Evolutionary conservation across 768 basidiomycete species (phyloP).

Genomic region (Infundibulicybe gibba): DNA sequence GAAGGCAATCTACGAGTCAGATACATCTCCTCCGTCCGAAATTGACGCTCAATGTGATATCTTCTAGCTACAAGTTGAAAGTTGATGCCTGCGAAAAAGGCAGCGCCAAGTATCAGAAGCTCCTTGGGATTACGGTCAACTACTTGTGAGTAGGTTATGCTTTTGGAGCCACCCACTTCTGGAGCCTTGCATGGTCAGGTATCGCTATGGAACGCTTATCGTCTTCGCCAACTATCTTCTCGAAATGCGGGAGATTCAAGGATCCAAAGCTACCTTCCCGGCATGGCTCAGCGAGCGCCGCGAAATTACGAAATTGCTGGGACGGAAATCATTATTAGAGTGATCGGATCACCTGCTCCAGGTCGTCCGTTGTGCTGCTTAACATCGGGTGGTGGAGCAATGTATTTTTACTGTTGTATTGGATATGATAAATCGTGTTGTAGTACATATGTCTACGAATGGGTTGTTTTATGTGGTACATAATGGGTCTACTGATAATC

Average conservation of each 20-base stretch:
- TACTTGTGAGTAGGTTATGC: conserved; percentile 58
- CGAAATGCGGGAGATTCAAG: conserved; percentile 46
- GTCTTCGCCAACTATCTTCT: conserved; percentile 95
- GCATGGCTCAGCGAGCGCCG: conserved; percentile 80
- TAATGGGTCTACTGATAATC: too few relatives aligned
- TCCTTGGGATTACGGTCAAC: conserved; percentile 78
- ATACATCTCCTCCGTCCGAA: conserved; percentile 3
- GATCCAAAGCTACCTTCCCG: conserved; percentile 56
- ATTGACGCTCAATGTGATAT: conserved; percentile 1
- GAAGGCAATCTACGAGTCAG: conserved; percentile 92
- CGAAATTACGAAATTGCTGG: conserved; percentile 77
- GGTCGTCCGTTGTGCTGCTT: not conserved
- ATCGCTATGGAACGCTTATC: conserved; percentile 88
- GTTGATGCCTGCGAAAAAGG: conserved; percentile 79
- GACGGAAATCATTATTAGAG: conserved; percentile 68
- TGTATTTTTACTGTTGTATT: not conserved
- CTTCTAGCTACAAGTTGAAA: conserved; percentile 82
- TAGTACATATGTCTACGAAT: too few relatives aligned
- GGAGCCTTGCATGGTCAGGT: conserved; percentile 35
- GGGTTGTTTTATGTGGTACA: too few relatives aligned
- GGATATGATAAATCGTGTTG: too few relatives aligned
- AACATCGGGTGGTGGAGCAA: not conserved
- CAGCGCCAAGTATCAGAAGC: conserved; percentile 69
- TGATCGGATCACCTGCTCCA: conserved; percentile 18
- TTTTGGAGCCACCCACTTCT: not conserved